Conservation (phyloP, 2,329 filamentous ascomycete genomes). For the Botrytis galanthina region DNA sequence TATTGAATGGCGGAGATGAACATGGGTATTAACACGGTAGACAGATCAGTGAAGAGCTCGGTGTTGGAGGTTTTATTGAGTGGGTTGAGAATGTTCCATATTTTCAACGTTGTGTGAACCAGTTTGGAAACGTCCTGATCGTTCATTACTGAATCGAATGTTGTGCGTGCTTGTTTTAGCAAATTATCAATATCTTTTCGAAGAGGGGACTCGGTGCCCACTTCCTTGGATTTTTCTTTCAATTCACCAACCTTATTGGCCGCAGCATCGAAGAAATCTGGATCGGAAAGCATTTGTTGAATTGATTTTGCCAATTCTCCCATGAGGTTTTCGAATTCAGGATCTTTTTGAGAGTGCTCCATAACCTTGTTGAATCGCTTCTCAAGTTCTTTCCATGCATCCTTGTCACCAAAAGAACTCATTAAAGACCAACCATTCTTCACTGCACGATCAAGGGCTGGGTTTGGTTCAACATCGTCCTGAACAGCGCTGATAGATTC, state of each 20-base stretch:
- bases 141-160: conserved; percentile 64
- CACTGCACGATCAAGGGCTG: conserved; percentile 70
- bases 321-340: conserved; percentile 77
- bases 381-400: conserved; percentile 75
- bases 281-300: conserved; percentile 80
- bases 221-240: conserved; percentile 56
- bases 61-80: conserved; percentile 61
- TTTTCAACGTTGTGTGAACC: conserved; percentile 61
- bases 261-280: conserved; percentile 77
- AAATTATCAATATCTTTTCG: conserved; percentile 71
- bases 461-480: conserved; percentile 70
- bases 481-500: conserved; percentile 65
- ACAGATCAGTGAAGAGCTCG: conserved; percentile 70
- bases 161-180: conserved; percentile 64
- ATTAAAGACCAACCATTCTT: conserved; percentile 79
- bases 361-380: conserved; percentile 67
- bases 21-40: conserved; percentile 78
- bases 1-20: conserved; percentile 77
- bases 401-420: conserved; percentile 71
- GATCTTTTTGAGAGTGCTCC: conserved; percentile 71
- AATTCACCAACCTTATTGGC: conserved; percentile 51
- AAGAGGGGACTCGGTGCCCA: conserved; percentile 65
- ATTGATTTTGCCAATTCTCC: conserved; percentile 70
- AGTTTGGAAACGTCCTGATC: conserved; percentile 73
- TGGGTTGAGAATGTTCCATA: conserved; percentile 69